Conservation (phyloP, 805 yeast species). For the Wickerhamiella occidentalis region DNA sequence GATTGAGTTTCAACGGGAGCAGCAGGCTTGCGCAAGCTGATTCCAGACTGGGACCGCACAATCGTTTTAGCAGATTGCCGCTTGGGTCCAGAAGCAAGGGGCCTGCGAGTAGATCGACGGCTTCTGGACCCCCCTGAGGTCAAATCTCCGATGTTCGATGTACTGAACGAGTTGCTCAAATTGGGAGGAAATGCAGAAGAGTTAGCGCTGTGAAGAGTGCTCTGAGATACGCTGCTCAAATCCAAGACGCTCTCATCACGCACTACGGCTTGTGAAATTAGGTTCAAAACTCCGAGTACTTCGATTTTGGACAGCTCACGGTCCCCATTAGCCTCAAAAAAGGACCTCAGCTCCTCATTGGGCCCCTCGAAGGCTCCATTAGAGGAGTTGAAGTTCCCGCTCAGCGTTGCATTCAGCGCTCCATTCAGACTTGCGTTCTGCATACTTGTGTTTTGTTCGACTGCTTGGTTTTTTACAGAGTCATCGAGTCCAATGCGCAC, state of each 20-base stretch:
- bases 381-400: neutral
- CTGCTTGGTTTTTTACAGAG: neutral
- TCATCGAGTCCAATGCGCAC: conserved; percentile 4
- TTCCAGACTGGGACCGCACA: conserved; percentile 3
- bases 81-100: conserved; percentile 6
- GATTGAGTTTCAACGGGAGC: conserved; percentile 3
- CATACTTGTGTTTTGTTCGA: neutral
- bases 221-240: conserved; percentile 9
- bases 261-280: conserved; percentile 33
- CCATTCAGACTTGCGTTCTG: neutral
- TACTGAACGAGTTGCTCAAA: conserved; percentile 3
- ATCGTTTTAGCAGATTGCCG: conserved; percentile 5
- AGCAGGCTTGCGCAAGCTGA: neutral
- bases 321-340: conserved; percentile 57
- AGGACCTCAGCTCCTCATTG: conserved; percentile 50
- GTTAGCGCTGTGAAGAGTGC: conserved; percentile 1
- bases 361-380: conserved; percentile 24
- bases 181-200: conserved; percentile 7
- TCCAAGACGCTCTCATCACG: conserved; percentile 22
- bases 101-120: conserved; percentile 6
- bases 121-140: conserved; percentile 4
- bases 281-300: conserved; percentile 61
- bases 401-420: neutral
- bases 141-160: conserved; percentile 5
- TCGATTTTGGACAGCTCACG: conserved; percentile 59